These are phyloP conservation scores for Lipomyces yarrowii DNA, from an alignment of 1,139 yeast species.

Conservation along the genomic window DNA sequence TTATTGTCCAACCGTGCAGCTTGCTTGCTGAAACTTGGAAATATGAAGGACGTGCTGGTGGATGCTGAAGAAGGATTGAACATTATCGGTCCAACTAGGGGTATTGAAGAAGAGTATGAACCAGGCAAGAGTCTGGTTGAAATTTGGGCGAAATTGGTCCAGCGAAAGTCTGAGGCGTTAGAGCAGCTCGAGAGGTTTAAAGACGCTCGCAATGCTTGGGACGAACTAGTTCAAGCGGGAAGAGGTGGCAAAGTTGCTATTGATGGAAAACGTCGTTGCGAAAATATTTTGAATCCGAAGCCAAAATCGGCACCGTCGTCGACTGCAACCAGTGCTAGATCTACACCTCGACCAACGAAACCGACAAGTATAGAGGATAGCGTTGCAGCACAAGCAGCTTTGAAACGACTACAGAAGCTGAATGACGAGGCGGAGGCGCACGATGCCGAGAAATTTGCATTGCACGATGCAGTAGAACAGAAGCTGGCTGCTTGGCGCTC, in stretches of 20 bases:
- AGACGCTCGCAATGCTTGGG: slow-evolving; percentile 65
- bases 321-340: slow-evolving; percentile 7
- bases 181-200: slow-evolving; percentile 74
- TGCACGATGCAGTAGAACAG: slow-evolving; percentile 62
- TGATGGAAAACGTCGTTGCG: slow-evolving; percentile 84
- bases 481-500: slow-evolving; percentile 64
- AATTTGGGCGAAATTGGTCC: slow-evolving; percentile 71
- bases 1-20: slow-evolving; percentile 77
- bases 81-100: slow-evolving; percentile 53
- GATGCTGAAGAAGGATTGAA: slow-evolving; percentile 61
- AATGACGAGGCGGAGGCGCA: slow-evolving; percentile 52
- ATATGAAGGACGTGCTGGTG: slow-evolving; percentile 62
- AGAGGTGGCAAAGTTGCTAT: slow-evolving; percentile 62
- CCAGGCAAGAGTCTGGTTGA: slow-evolving; percentile 63
- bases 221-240: slow-evolving; percentile 65
- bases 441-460: slow-evolving; percentile 55
- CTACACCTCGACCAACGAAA: slow-evolving; percentile 15
- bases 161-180: slow-evolving; percentile 77
- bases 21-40: slow-evolving; percentile 71
- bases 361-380: slow-evolving; percentile 18
- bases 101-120: slow-evolving; percentile 47
- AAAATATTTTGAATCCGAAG: slow-evolving; percentile 54
- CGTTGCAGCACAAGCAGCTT: slow-evolving; percentile 31
- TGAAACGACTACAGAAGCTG: slow-evolving; percentile 46
- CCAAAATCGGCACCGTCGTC: slow-evolving; percentile 33